These are phyloP conservation scores for Blechomonas ayalai DNA, from an alignment of 208 protist genomes.

Conservation along the genomic window DNA sequence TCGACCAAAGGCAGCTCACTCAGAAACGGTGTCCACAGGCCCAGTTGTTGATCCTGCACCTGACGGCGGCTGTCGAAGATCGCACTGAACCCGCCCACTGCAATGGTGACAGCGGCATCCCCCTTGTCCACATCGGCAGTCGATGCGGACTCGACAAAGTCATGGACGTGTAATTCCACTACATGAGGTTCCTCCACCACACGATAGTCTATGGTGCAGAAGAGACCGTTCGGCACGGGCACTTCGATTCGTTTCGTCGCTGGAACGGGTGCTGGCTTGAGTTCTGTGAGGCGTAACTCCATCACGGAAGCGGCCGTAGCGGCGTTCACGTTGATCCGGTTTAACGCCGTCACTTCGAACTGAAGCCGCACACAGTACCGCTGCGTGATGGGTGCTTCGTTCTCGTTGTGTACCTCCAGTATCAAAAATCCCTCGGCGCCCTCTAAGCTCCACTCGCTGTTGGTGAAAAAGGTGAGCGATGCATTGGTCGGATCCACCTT, in stretches of 20 bases:
- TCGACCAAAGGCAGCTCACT: conserved; percentile 32
- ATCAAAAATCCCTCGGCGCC: conserved; percentile 68
- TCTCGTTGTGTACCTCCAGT: conserved; percentile 45
- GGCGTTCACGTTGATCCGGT: conserved; percentile 42
- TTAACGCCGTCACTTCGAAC: conserved; percentile 65
- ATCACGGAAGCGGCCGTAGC: conserved; percentile 17
- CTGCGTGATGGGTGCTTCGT: conserved; percentile 14
- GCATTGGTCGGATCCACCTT: conserved; percentile 37
- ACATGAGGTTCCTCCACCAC: conserved; percentile 15
- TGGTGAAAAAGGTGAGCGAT: conserved; percentile 62
- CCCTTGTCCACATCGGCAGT: conserved; percentile 8
- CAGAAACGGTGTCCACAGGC: conserved; percentile 60
- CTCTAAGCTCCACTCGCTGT: conserved; percentile 48
- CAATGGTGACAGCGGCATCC: conserved; percentile 23
- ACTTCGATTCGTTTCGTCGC: not conserved
- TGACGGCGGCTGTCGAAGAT: conserved; percentile 67
- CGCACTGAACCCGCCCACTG: conserved; percentile 63
- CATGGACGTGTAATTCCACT: conserved; percentile 35
- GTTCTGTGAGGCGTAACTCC: conserved; percentile 30
- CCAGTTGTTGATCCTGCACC: conserved; percentile 70
- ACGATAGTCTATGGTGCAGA: conserved; percentile 26
- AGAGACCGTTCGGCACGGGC: conserved; percentile 17
- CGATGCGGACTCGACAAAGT: conserved; percentile 58
- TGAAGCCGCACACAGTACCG: conserved; percentile 49
- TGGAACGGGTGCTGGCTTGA: too few relatives aligned